A percentile compares a stretch with the other conserved stretches of the same genome.
Conservation (phyloP, 2,329 filamentous ascomycete species). For the Pestalotiopsis sp. region DNA sequence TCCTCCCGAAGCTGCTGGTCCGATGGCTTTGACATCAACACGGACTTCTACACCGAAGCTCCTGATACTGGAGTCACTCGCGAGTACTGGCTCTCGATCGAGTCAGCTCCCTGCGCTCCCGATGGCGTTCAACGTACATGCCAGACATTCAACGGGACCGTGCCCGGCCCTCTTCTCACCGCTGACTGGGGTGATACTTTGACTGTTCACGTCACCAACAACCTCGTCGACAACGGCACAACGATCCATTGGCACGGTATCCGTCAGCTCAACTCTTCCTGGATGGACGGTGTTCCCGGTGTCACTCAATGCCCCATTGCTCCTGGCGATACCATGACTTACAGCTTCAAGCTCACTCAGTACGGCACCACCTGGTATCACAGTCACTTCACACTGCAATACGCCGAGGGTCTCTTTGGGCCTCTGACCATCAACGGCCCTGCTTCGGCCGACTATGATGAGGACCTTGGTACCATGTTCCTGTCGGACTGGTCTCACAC, state of each 20-base stretch:
- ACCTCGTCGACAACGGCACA: constrained; percentile 55
- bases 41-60: constrained; percentile 42
- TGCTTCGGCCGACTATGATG: constrained; percentile 58
- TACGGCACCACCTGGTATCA: constrained; percentile 63
- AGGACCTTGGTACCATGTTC: constrained; percentile 60
- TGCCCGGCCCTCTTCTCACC: constrained; percentile 60
- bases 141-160: constrained; percentile 56
- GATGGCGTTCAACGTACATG: constrained; percentile 45
- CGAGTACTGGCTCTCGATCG: constrained; percentile 50
- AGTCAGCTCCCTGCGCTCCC: constrained; percentile 40
- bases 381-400: constrained; percentile 53
- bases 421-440: constrained; percentile 64
- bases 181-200: constrained; percentile 50
- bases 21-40: constrained; percentile 45
- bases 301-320: constrained; percentile 53
- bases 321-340: constrained; percentile 53
- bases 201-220: constrained; percentile 56
- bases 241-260: constrained; percentile 66
- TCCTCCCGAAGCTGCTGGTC: constrained; percentile 44
- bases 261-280: constrained; percentile 53
- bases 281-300: constrained; percentile 56
- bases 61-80: constrained; percentile 51
- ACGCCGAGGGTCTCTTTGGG: constrained; percentile 56
- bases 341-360: constrained; percentile 53
- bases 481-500: constrained; percentile 61